These are phyloP conservation scores for Niveomyces coronatus DNA, from an alignment of 2,329 filamentous ascomycete species.

Conservation along the genomic window DNA sequence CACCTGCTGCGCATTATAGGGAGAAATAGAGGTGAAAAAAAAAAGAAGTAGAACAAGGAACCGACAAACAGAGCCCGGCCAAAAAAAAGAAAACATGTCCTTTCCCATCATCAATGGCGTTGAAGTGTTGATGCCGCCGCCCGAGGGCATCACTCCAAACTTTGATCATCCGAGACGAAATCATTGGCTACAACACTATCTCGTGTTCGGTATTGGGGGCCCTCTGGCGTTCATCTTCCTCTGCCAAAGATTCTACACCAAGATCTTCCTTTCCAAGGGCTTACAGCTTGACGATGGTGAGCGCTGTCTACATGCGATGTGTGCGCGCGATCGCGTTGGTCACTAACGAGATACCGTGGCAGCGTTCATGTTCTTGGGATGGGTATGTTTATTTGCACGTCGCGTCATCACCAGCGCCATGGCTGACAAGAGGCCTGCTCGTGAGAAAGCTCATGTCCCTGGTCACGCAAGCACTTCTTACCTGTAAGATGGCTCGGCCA, in stretches of 20 bases:
- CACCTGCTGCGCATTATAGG: too few relatives aligned
- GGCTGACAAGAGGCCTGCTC: too few relatives aligned
- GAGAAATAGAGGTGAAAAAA: too few relatives aligned
- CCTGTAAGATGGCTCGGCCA: conserved; percentile 9
- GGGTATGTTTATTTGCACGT: conserved; percentile 11
- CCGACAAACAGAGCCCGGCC: too few relatives aligned
- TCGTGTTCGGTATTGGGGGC: conserved; percentile 18
- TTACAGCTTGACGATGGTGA: conserved; percentile 17
- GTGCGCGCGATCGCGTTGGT: not conserved
- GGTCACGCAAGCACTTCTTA: conserved; percentile 13
- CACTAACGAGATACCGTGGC: conserved; percentile 12
- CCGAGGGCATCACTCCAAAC: conserved; percentile 18
- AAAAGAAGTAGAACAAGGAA: too few relatives aligned
- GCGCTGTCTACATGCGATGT: too few relatives aligned
- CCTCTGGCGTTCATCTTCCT: conserved; percentile 17
- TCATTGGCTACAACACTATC: conserved; percentile 14
- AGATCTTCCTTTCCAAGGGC: conserved; percentile 17
- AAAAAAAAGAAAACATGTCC: not conserved
- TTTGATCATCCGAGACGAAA: conserved; percentile 17
- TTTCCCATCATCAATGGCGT: conserved; percentile 18
- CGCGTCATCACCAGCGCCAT: too few relatives aligned
- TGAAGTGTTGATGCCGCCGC: conserved; percentile 16
- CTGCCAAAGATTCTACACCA: conserved; percentile 22
- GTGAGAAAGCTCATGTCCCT: conserved; percentile 11
- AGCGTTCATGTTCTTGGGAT: conserved; percentile 19